Evolutionary conservation across 352 stramenopile genomes (phyloP).

Genomic region (Aphanomyces cochlioides): DNA sequence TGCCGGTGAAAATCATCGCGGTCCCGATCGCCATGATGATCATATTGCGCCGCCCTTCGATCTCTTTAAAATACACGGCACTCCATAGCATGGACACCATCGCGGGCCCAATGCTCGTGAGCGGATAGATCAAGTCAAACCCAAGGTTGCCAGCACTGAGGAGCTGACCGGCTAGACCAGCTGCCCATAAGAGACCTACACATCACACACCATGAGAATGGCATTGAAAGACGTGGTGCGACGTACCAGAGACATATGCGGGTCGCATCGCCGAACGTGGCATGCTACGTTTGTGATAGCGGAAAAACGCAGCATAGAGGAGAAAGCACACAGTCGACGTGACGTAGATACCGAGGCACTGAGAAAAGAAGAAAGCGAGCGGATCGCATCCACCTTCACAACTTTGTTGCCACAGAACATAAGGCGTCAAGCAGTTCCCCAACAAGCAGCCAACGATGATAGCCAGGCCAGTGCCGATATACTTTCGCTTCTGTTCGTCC

Average conservation of each 20-base stretch:
- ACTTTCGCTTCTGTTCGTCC: conserved; percentile 55
- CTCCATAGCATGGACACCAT: conserved; percentile 86
- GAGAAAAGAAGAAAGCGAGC: conserved; percentile 79
- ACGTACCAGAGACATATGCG: conserved; percentile 58
- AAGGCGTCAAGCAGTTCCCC: conserved; percentile 73
- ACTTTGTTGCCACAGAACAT: conserved; percentile 64
- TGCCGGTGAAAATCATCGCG: conserved; percentile 62
- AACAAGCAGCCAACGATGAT: conserved; percentile 66
- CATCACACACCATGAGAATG: not conserved
- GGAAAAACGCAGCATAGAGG: conserved; percentile 71
- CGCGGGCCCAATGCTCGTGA: conserved; percentile 71
- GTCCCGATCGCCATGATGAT: conserved; percentile 56
- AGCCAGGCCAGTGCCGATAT: conserved; percentile 58
- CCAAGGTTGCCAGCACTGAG: conserved; percentile 67
- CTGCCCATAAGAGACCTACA: conserved; percentile 57
- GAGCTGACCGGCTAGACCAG: conserved; percentile 63
- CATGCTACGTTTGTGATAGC: conserved; percentile 72
- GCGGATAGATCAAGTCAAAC: conserved; percentile 78
- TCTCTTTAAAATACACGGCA: conserved; percentile 76
- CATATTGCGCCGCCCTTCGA: conserved; percentile 63
- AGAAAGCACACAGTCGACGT: conserved; percentile 71
- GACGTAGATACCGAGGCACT: conserved; percentile 78
- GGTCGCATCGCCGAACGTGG: conserved; percentile 75
- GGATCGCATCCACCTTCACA: conserved; percentile 58
- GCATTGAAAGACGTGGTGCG: not conserved